Conservation (phyloP, 352 stramenopile species). For the Phytophthora sojae region DNA sequence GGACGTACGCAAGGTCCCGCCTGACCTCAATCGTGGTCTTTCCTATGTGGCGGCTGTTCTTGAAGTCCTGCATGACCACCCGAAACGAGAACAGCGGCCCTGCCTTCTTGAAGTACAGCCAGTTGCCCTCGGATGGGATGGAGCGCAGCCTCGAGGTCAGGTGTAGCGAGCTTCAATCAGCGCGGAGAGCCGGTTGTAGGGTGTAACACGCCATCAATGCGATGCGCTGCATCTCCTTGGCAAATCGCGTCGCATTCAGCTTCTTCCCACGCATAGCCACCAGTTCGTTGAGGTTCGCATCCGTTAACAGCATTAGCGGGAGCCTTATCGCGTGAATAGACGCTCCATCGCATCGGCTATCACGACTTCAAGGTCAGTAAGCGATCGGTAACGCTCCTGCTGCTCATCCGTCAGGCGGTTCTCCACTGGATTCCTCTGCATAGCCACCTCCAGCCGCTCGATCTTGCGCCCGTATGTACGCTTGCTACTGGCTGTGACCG, state of each 20-base stretch:
- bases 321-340: background rate
- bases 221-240: background rate
- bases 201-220: constrained; percentile 1
- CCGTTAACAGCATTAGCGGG: background rate
- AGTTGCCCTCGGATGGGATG: constrained; percentile 1
- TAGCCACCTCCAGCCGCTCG: background rate
- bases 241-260: background rate
- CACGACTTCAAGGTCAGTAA: background rate
- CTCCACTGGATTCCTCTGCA: background rate
- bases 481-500: background rate
- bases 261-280: background rate
- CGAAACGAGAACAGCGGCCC: background rate
- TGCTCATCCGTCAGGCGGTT: background rate
- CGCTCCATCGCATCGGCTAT: background rate
- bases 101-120: background rate
- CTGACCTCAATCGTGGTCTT: background rate
- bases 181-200: background rate
- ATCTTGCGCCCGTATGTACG: background rate
- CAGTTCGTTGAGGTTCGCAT: background rate
- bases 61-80: background rate
- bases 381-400: background rate
- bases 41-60: background rate
- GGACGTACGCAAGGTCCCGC: background rate
- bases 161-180: background rate
- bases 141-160: background rate